These are phyloP conservation scores for Sugiyamaella xylanicola DNA, from an alignment of 1,139 yeast genomes.

Conservation along the genomic window DNA sequence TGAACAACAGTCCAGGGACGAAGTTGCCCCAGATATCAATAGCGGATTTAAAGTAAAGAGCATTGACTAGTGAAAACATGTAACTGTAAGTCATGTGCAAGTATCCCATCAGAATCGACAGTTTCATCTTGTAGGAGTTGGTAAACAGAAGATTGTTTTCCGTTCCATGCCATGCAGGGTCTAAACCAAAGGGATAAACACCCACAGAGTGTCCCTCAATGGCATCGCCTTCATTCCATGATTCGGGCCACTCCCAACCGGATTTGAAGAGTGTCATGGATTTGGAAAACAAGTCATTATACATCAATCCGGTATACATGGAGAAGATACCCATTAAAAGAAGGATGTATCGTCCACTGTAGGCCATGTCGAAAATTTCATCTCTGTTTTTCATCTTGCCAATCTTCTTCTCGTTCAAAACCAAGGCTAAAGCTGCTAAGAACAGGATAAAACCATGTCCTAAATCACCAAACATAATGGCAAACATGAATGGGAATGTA, in stretches of 20 bases:
- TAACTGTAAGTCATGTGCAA: conserved; percentile 92
- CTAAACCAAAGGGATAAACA: conserved; percentile 82
- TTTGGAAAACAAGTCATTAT: conserved; percentile 90
- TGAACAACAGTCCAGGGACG: conserved; percentile 88
- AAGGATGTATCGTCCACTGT: conserved; percentile 83
- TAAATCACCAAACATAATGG: conserved; percentile 97
- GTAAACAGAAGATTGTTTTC: conserved; percentile 88
- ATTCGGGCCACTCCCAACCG: conserved; percentile 91
- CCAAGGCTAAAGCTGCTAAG: conserved; percentile 69
- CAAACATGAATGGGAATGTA: conserved; percentile 98
- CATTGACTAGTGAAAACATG: conserved; percentile 80
- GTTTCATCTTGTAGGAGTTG: conserved; percentile 94
- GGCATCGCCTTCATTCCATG: conserved; percentile 62
- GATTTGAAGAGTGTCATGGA: conserved; percentile 82
- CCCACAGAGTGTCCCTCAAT: conserved; percentile 66
- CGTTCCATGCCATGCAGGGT: conserved; percentile 96
- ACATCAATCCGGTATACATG: conserved; percentile 88
- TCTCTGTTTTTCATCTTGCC: conserved; percentile 72
- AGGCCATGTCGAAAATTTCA: conserved; percentile 97
- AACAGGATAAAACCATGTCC: conserved; percentile 90
- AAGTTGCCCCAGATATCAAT: conserved; percentile 93
- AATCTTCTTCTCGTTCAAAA: conserved; percentile 66
- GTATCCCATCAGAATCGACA: conserved; percentile 93
- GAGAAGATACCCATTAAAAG: conserved; percentile 91
- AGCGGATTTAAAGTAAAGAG: conserved; percentile 66